Percentiles rank a stretch among this genome's conserved stretches.
These are phyloP conservation scores for Cladosporium austrohemisphaericum DNA, from an alignment of 2,329 filamentous ascomycete genomes.

Conservation along the genomic window DNA sequence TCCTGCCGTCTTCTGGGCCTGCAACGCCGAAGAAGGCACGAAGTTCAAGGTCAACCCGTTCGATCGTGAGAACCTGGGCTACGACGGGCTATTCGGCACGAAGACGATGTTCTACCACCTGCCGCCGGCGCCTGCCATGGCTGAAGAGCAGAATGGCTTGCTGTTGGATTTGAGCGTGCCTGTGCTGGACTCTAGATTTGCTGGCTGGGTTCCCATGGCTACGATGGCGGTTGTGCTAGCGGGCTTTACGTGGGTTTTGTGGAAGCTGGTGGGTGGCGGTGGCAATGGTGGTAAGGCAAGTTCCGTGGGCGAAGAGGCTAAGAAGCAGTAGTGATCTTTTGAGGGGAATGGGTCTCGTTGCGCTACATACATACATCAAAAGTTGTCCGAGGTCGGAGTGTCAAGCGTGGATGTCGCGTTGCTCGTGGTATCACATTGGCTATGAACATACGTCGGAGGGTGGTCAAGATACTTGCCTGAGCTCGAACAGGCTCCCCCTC, in stretches of 20 bases:
- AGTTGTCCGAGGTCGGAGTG: no score
- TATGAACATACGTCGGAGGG: no score
- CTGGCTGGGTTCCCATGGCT: constrained; percentile 39
- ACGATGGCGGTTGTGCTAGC: constrained; percentile 41
- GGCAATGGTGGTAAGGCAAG: background rate
- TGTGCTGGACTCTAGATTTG: constrained; percentile 37
- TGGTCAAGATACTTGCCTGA: no score
- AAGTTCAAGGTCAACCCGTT: constrained; percentile 79
- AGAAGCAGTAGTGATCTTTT: constrained; percentile 1
- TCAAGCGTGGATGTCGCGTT: no score
- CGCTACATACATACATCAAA: no score
- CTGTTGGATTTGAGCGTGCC: constrained; percentile 40
- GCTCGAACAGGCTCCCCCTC: no score
- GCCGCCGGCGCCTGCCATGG: constrained; percentile 26
- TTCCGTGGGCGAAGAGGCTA: constrained; percentile 1
- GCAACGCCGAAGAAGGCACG: constrained; percentile 57
- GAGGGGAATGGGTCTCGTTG: background rate
- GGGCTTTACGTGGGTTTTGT: constrained; percentile 45
- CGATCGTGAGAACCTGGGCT: constrained; percentile 78
- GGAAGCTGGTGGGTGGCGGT: constrained; percentile 33
- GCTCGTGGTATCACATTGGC: no score
- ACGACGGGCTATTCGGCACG: constrained; percentile 73
- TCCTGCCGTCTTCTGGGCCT: constrained; percentile 89
- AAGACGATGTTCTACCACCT: constrained; percentile 80
- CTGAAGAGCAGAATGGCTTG: constrained; percentile 6